These are phyloP conservation scores for Mortierella alpina DNA, from an alignment of 192 early-diverging fungal species.

Conservation along the genomic window DNA sequence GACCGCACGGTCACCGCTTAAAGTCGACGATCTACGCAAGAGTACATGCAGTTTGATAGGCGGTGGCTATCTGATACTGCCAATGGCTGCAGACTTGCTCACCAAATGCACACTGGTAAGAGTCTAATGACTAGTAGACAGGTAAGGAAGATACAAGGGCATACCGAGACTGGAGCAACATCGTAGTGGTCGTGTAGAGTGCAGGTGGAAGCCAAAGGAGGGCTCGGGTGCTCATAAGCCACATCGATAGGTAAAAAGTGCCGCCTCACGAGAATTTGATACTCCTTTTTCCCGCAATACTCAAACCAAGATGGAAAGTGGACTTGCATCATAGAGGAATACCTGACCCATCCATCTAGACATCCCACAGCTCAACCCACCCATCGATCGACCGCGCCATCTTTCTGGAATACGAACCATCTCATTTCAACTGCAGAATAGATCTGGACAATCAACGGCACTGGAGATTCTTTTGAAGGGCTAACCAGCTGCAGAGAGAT, in stretches of 20 bases:
- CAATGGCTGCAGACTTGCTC: too few species aligned
- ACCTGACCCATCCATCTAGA: slow-evolving; percentile 36
- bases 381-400: slow-evolving; percentile 17
- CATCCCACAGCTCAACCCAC: slow-evolving; percentile 16
- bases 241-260: slow-evolving; percentile 3
- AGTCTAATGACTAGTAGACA: too few species aligned
- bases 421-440: neutral
- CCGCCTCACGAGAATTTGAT: slow-evolving; percentile 8
- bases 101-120: too few species aligned
- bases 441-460: neutral
- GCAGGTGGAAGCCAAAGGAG: too few species aligned
- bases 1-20: too few species aligned
- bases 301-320: slow-evolving; percentile 53
- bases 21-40: too few species aligned
- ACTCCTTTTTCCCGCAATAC: slow-evolving; percentile 47
- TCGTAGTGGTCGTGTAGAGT: too few species aligned
- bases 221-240: slow-evolving; percentile 6
- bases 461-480: neutral
- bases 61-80: too few species aligned
- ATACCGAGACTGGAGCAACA: too few species aligned
- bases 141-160: too few species aligned
- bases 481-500: slow-evolving; percentile 23
- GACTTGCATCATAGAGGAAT: slow-evolving; percentile 8
- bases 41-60: too few species aligned
- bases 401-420: neutral